A percentile compares a stretch with the other conserved stretches of the same genome.
Evolutionary conservation across 1,284 basidiomycete genomes (phyloP).

Genomic region (Caloboletus inedulis): DNA sequence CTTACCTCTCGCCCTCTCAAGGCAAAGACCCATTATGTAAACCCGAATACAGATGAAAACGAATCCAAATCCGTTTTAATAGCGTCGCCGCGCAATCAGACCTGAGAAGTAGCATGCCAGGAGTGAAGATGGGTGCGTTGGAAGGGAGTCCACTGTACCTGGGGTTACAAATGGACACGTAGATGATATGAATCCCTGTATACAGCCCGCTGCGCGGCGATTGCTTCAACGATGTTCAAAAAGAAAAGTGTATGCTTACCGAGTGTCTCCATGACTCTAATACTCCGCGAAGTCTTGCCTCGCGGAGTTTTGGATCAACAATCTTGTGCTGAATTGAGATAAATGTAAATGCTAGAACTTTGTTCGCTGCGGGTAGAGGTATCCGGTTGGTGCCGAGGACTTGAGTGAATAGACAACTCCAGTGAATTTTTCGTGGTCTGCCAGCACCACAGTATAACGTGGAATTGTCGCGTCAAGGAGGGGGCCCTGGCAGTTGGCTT

Average conservation of each 20-base stretch:
- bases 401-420: neutral
- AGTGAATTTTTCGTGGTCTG: neutral
- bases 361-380: constrained; percentile 1
- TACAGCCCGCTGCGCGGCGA: neutral
- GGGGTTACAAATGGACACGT: neutral
- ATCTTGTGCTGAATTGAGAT: constrained; percentile 1
- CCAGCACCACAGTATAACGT: neutral
- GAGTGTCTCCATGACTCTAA: neutral
- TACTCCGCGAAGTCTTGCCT: constrained; percentile 23
- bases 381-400: neutral
- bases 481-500: neutral
- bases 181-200: neutral
- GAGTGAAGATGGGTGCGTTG: neutral
- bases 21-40: too few species aligned
- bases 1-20: too few species aligned
- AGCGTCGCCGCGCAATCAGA: too few species aligned
- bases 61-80: too few species aligned
- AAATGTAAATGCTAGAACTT: constrained; percentile 1
- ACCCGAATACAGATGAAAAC: too few species aligned
- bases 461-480: neutral
- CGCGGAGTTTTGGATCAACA: constrained; percentile 23
- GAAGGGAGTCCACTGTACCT: neutral
- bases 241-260: neutral
- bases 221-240: neutral
- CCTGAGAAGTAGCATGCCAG: too few species aligned